Percentiles rank a stretch among this genome's conserved stretches.
These are phyloP conservation scores for Aegilops tauschii DNA, from an alignment of 176 grass and related monocot genomes.

Conservation along the genomic window DNA sequence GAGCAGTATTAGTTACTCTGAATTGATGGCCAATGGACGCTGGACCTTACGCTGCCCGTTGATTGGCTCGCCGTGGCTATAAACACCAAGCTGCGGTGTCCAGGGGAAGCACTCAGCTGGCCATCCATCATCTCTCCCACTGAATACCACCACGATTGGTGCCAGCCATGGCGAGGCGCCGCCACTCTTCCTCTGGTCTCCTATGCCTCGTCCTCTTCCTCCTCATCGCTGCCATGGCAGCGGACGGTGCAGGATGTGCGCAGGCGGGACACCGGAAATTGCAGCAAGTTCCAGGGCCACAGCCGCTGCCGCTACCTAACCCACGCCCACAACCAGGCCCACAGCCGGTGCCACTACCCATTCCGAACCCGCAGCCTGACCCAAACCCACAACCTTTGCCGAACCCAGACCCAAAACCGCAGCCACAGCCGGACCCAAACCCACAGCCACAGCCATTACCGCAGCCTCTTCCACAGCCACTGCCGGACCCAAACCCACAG, in stretches of 20 bases:
- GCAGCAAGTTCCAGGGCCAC: not conserved
- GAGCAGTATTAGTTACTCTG: not conserved
- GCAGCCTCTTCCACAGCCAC: not conserved
- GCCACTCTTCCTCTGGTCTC: not conserved
- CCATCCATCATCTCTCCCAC: not conserved
- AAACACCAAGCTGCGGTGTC: not conserved
- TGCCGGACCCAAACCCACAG: not conserved
- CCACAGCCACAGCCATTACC: not conserved
- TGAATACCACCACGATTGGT: too few relatives aligned
- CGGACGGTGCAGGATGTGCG: not conserved
- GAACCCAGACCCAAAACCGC: not conserved
- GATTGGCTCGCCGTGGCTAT: constrained; percentile 10
- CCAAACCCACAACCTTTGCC: not conserved
- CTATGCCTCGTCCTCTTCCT: not conserved
- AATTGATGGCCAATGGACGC: not conserved
- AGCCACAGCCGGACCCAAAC: not conserved
- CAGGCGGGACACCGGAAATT: not conserved
- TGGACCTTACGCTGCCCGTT: not conserved
- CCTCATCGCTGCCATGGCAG: not conserved
- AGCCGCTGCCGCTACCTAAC: not conserved
- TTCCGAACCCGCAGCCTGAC: not conserved
- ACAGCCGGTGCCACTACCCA: not conserved
- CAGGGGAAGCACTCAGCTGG: not conserved
- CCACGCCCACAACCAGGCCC: not conserved
- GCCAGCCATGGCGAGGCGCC: constrained; percentile 12